Conservation (phyloP, 2,329 filamentous ascomycete genomes). For the Sclerotinia subarctica region DNA sequence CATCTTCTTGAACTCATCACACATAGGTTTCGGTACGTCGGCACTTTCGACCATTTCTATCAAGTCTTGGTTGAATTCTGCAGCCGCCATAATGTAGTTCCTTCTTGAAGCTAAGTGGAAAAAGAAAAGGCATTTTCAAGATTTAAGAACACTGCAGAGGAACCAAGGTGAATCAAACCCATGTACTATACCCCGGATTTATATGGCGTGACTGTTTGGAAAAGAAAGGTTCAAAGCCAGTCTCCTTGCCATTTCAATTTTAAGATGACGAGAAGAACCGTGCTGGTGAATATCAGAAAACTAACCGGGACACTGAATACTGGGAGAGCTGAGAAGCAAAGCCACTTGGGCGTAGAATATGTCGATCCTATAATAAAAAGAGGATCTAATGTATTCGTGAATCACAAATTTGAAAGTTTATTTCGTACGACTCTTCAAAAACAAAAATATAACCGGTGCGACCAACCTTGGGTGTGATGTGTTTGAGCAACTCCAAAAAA, state of each 20-base stretch:
- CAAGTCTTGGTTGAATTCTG: conserved; percentile 12
- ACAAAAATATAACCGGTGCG: conserved; percentile 8
- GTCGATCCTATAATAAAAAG: conserved; percentile 12
- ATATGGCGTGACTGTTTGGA: background rate
- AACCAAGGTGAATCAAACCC: conserved; percentile 4
- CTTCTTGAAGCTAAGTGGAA: conserved; percentile 7
- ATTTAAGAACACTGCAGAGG: conserved; percentile 5
- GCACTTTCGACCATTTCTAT: conserved; percentile 41
- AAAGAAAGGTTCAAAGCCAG: background rate
- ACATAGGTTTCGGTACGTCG: conserved; percentile 14
- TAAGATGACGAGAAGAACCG: background rate
- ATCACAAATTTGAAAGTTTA: background rate
- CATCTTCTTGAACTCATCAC: conserved; percentile 31
- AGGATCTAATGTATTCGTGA: background rate
- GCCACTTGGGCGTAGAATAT: conserved; percentile 11
- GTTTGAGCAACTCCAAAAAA: background rate
- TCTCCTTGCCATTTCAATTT: background rate
- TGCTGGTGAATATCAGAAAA: background rate
- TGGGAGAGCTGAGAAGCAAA: background rate
- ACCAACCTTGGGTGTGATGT: background rate
- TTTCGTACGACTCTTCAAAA: conserved; percentile 3
- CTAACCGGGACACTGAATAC: background rate
- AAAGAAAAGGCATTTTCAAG: conserved; percentile 17
- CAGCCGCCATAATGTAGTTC: conserved; percentile 9
- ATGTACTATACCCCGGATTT: background rate